A percentile compares a stretch with the other conserved stretches of the same genome.
Evolutionary conservation across 306 rosid genomes (phyloP).

Genomic region (Vigna unguiculata): DNA sequence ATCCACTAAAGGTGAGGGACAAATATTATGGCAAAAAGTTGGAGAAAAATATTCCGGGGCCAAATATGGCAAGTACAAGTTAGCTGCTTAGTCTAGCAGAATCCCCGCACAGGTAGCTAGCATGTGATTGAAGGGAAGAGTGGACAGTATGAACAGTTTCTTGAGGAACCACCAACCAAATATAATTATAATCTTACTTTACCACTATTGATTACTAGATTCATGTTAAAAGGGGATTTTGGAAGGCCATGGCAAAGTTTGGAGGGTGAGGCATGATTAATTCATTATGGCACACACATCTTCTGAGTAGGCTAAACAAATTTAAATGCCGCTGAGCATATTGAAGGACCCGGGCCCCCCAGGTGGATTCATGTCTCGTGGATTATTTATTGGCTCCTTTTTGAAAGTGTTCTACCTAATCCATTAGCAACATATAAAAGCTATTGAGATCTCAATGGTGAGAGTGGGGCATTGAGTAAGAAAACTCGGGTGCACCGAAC

Average conservation of each 20-base stretch:
- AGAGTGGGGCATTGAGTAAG: slow-evolving; percentile 30
- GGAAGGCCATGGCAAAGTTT: neutral
- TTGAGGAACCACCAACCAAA: neutral
- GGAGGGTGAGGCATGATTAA: neutral
- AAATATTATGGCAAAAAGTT: slow-evolving; percentile 19
- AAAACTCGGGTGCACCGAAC: slow-evolving; percentile 12
- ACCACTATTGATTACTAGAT: neutral
- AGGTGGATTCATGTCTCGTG: neutral
- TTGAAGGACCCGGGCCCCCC: slow-evolving; percentile 42
- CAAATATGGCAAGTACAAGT: neutral
- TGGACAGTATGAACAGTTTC: slow-evolving; percentile 3
- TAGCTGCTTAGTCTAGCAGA: slow-evolving; percentile 11
- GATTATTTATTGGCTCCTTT: slow-evolving; percentile 27
- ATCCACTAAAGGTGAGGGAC: neutral
- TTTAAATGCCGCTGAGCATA: slow-evolving; percentile 23
- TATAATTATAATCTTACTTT: neutral
- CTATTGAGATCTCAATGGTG: neutral
- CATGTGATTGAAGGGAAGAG: slow-evolving; percentile 6
- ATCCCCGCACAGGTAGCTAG: slow-evolving; percentile 28
- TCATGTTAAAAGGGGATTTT: neutral
- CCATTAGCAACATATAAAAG: slow-evolving; percentile 1
- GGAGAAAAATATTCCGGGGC: neutral
- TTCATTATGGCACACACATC: neutral
- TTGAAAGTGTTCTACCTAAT: slow-evolving; percentile 17
- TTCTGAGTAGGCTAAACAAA: neutral